Evolutionary conservation across 2,329 filamentous ascomycete species (phyloP), one percentile per base, ranked within the genome.

Genomic region (Fusarium sp.): DNA sequence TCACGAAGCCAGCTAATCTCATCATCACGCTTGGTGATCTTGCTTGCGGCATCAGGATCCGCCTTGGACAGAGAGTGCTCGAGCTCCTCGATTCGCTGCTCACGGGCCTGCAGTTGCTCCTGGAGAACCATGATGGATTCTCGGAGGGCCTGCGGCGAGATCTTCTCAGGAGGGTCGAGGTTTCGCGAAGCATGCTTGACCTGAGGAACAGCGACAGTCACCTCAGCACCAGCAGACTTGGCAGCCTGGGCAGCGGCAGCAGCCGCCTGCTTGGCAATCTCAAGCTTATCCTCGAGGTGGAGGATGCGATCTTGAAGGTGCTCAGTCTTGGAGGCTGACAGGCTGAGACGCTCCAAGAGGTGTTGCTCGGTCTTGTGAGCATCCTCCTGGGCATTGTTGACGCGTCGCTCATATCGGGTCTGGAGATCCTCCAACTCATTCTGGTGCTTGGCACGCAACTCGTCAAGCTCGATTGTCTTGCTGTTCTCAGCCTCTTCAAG

Each of bases 71-170:
- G 86, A 62, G 91, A 88, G 62, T 92, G 89, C 83, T 98, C 94
- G 14, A 98, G 91, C 71, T 93, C 91, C 81, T 99, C 97, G 75
- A 98, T 97, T 42, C 91, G 92, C 69, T 93, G 90, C 84, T 99
- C 97, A 63, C 97, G 95, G 77, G 97, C 95, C 82, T 98, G 97
- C 8, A 99, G 89, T 82, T 99, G 97, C 82, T 98, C 96, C 84
- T 99, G 97, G 29, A 99, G 88, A 20, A 98, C 97, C 84, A 97
- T 92, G 80, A 99, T 98, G 1, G 95, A 98, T 83, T 99, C 97
- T 33, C 97, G 93, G 35, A 99, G 89, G 8, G 97, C 97, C 83
- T 98, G 96, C 1, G 95, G 94, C 3, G 96, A 98, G 67, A 98
- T 94, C 87, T 93, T 97, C 81, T 97, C 95, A 0, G 94, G 93